Evolutionary conservation across 108 stramenopile species (phyloP).

Genomic region (Cyclotella choctawhatcheeana): DNA sequence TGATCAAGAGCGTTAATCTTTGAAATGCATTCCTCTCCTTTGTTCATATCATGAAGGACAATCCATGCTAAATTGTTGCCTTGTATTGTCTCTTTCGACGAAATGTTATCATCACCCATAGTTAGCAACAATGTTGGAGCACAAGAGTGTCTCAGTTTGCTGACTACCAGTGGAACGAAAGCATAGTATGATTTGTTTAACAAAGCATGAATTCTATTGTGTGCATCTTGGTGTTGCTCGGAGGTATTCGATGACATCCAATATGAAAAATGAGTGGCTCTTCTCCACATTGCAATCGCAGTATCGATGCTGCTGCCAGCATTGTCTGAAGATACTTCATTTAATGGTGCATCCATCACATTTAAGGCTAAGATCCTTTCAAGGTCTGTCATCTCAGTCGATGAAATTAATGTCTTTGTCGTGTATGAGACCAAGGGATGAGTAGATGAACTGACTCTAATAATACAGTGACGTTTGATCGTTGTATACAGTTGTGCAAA

Average conservation of each 20-base stretch:
- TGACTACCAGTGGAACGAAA: constrained; percentile 24
- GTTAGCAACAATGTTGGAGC: constrained; percentile 35
- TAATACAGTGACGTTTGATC: constrained; percentile 40
- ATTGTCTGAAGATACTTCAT: background rate
- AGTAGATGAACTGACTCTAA: constrained; percentile 18
- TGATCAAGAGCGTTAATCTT: constrained; percentile 24
- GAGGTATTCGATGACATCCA: constrained; percentile 18
- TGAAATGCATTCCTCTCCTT: constrained; percentile 34
- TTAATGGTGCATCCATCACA: constrained; percentile 11
- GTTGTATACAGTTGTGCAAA: constrained; percentile 28
- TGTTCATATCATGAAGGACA: constrained; percentile 31
- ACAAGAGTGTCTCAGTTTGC: constrained; percentile 38
- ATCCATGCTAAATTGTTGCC: constrained; percentile 31
- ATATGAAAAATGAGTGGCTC: constrained; percentile 35
- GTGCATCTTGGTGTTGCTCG: constrained; percentile 6
- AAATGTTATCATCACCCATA: background rate
- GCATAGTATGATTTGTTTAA: constrained; percentile 39
- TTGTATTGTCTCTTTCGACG: background rate
- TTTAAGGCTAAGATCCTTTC: constrained; percentile 35
- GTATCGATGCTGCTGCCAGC: background rate
- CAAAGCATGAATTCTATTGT: constrained; percentile 21
- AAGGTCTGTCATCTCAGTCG: constrained; percentile 17
- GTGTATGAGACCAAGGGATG: constrained; percentile 44
- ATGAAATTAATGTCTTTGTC: constrained; percentile 36
- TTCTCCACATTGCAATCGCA: constrained; percentile 41